These are phyloP conservation scores for Gastrolobium bilobum DNA, from an alignment of 306 rosid genomes.

Conservation along the genomic window DNA sequence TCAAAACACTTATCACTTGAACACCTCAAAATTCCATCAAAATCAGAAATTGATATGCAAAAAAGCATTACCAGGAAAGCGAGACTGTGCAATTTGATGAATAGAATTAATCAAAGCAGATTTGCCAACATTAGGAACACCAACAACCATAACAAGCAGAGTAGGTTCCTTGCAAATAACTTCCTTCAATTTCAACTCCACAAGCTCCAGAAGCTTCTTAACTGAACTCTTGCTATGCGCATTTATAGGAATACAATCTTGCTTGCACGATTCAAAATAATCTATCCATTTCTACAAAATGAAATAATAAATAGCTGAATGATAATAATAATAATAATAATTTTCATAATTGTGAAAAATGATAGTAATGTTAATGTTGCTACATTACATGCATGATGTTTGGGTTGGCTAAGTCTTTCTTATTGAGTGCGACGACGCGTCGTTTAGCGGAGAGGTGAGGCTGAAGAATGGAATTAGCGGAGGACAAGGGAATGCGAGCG, in stretches of 20 bases:
- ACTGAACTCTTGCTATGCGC: slow-evolving; percentile 91
- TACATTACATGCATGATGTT: slow-evolving; percentile 79
- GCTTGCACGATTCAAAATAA: slow-evolving; percentile 69
- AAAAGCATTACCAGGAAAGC: slow-evolving; percentile 69
- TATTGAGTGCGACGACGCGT: slow-evolving; percentile 79
- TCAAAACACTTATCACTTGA: slow-evolving; percentile 31
- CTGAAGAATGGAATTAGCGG: slow-evolving; percentile 78
- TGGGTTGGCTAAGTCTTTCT: slow-evolving; percentile 89
- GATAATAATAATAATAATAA: not conserved
- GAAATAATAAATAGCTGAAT: not conserved
- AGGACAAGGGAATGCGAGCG: slow-evolving; percentile 85
- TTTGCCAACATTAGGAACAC: slow-evolving; percentile 95
- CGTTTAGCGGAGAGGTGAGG: slow-evolving; percentile 76
- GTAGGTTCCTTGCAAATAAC: slow-evolving; percentile 82
- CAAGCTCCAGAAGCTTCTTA: slow-evolving; percentile 81
- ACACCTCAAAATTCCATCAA: not conserved
- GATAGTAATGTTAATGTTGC: not conserved
- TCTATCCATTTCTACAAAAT: slow-evolving; percentile 77
- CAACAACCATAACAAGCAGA: slow-evolving; percentile 92
- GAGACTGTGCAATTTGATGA: slow-evolving; percentile 80
- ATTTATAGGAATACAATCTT: slow-evolving; percentile 76
- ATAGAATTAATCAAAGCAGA: slow-evolving; percentile 88
- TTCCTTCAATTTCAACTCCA: slow-evolving; percentile 86
- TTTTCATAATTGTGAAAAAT: not conserved
- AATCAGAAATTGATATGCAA: not conserved